Conservation (phyloP, 768 basidiomycete species). For the Tephrocybe sp. region DNA sequence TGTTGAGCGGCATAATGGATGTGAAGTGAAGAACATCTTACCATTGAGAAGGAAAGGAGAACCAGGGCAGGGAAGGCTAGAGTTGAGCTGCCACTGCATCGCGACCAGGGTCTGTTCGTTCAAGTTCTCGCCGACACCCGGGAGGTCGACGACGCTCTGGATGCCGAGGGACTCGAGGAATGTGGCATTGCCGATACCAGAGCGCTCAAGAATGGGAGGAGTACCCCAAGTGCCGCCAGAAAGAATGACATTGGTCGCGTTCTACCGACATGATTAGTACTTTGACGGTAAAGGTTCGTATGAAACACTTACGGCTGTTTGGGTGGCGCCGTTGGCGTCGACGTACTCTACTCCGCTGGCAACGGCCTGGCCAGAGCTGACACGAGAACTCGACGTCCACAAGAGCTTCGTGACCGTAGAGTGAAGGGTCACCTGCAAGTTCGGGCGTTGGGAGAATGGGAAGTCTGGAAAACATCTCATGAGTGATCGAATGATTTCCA, state of each 20-base stretch:
- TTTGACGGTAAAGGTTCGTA: neutral
- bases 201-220: conserved; percentile 9
- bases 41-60: neutral
- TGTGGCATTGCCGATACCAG: conserved; percentile 17
- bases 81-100: conserved; percentile 5
- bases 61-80: neutral
- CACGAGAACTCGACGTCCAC: neutral
- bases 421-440: neutral
- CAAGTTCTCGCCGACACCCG: neutral
- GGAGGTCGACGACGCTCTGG: conserved; percentile 1
- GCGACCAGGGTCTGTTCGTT: neutral
- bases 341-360: conserved; percentile 1
- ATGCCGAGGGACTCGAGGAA: conserved; percentile 19
- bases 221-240: neutral
- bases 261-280: neutral
- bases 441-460: neutral
- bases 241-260: neutral
- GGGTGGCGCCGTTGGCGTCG: neutral
- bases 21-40: too few species aligned
- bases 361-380: neutral
- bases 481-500: neutral
- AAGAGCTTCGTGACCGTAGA: neutral
- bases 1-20: neutral
- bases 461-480: neutral
- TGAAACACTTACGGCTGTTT: neutral